Evolutionary conservation across 2,329 filamentous ascomycete species (phyloP).

Genomic region (Verticillium klebahnii): DNA sequence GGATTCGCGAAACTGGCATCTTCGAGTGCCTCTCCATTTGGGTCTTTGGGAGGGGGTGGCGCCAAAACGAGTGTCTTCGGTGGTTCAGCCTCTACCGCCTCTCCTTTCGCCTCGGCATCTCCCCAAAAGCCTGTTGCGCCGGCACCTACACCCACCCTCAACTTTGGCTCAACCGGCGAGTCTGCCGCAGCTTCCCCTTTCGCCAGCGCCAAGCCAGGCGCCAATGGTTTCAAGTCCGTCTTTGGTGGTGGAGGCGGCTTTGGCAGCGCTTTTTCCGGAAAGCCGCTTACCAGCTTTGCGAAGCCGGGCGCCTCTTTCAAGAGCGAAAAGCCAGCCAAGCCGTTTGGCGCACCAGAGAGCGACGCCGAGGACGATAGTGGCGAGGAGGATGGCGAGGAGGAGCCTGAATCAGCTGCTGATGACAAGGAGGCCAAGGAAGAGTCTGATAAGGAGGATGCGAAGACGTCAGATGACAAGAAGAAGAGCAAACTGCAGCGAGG

Average conservation of each 20-base stretch:
- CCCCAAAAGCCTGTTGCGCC: conserved; percentile 19
- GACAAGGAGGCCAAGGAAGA: conserved; percentile 46
- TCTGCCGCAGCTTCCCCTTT: conserved; percentile 42
- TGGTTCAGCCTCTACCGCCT: conserved; percentile 11
- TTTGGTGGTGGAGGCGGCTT: conserved; percentile 26
- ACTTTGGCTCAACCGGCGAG: conserved; percentile 39
- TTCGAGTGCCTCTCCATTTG: conserved; percentile 60
- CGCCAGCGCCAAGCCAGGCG: conserved; percentile 29
- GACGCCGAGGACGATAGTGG: conserved; percentile 52
- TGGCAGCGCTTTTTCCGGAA: conserved; percentile 28
- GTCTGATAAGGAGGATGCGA: conserved; percentile 48
- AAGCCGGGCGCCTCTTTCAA: conserved; percentile 51
- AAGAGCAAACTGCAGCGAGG: conserved; percentile 68
- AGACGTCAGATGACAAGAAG: conserved; percentile 56
- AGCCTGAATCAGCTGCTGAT: conserved; percentile 33
- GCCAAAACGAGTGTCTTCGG: conserved; percentile 47
- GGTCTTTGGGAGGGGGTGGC: conserved; percentile 39
- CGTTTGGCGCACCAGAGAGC: conserved; percentile 73
- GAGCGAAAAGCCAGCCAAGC: conserved; percentile 59
- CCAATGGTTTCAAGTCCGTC: conserved; percentile 44
- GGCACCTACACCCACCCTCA: conserved; percentile 37
- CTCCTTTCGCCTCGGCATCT: conserved; percentile 26
- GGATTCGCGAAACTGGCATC: conserved; percentile 63
- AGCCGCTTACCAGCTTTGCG: conserved; percentile 63
- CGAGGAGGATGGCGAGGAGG: conserved; percentile 30